These are phyloP conservation scores for Halophytophthora polymorphica DNA, from an alignment of 352 stramenopile species.

Conservation along the genomic window DNA sequence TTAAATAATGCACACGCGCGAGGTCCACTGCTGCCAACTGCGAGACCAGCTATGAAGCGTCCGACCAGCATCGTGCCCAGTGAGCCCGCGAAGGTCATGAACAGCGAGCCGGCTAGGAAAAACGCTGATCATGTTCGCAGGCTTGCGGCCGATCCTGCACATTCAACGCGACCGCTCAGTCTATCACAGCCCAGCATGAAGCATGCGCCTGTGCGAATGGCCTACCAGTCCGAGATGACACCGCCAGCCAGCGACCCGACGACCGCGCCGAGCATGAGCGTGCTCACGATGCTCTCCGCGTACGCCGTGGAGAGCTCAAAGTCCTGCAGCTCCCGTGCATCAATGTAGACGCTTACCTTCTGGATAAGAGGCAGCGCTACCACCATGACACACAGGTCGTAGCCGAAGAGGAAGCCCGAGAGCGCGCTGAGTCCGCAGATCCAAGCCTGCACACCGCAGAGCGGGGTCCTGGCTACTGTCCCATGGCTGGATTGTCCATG, in stretches of 20 bases:
- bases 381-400: slow-evolving; percentile 78
- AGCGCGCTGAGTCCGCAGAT: slow-evolving; percentile 63
- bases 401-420: slow-evolving; percentile 72
- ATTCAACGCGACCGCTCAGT: background rate
- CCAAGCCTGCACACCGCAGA: slow-evolving; percentile 34
- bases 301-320: slow-evolving; percentile 49
- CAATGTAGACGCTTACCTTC: slow-evolving; percentile 14
- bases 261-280: slow-evolving; percentile 66
- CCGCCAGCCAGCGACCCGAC: slow-evolving; percentile 57
- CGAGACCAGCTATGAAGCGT: slow-evolving; percentile 60
- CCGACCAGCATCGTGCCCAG: slow-evolving; percentile 51
- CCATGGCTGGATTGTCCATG: background rate
- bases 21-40: slow-evolving; percentile 58
- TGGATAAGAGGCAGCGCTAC: slow-evolving; percentile 66
- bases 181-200: background rate
- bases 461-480: background rate
- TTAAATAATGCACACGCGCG: slow-evolving; percentile 71
- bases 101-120: slow-evolving; percentile 57
- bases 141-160: slow-evolving; percentile 53
- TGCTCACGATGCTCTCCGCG: slow-evolving; percentile 61
- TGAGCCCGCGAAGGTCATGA: slow-evolving; percentile 63
- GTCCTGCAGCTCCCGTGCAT: slow-evolving; percentile 14
- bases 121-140: slow-evolving; percentile 59
- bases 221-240: slow-evolving; percentile 49
- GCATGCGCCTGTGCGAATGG: background rate